Percentiles rank a stretch among this genome's conserved stretches.
Evolutionary conservation across 805 yeast genomes (phyloP).

Genomic region (Saccharomycopsis selenospora): DNA sequence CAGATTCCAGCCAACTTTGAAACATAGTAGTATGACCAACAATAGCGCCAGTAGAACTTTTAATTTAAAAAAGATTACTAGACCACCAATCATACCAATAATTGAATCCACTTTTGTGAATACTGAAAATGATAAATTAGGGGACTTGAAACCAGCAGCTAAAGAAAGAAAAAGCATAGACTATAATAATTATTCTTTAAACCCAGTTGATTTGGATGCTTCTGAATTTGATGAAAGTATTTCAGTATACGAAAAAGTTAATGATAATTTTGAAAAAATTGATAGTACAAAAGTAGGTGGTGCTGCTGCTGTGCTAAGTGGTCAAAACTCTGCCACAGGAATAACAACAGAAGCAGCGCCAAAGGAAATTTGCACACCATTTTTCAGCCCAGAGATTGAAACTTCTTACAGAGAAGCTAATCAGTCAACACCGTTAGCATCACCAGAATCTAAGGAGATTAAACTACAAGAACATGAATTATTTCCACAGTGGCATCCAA

Average conservation of each 20-base stretch:
- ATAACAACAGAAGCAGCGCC: background rate
- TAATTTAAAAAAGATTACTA: background rate
- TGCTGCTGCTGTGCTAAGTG: background rate
- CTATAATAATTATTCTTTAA: constrained; percentile 14
- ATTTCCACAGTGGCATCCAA: constrained; percentile 13
- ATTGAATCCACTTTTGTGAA: background rate
- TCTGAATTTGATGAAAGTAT: constrained; percentile 19
- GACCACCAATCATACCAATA: background rate
- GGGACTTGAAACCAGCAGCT: background rate
- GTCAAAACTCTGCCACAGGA: background rate
- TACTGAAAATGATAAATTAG: background rate
- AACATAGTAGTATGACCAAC: too few species aligned
- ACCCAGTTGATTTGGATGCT: constrained; percentile 20
- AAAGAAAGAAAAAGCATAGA: constrained; percentile 12
- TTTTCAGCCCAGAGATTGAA: constrained; percentile 14
- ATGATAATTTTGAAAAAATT: background rate
- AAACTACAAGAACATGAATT: constrained; percentile 2
- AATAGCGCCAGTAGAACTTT: too few species aligned
- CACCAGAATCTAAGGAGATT: constrained; percentile 6
- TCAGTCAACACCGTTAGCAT: constrained; percentile 9
- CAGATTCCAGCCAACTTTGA: constrained; percentile 1
- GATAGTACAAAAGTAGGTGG: background rate
- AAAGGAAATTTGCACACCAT: constrained; percentile 3
- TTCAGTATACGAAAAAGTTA: constrained; percentile 12
- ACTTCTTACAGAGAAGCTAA: constrained; percentile 6